Evolutionary conservation across 306 rosid genomes (phyloP).

Genomic region (Casuarina glauca): DNA sequence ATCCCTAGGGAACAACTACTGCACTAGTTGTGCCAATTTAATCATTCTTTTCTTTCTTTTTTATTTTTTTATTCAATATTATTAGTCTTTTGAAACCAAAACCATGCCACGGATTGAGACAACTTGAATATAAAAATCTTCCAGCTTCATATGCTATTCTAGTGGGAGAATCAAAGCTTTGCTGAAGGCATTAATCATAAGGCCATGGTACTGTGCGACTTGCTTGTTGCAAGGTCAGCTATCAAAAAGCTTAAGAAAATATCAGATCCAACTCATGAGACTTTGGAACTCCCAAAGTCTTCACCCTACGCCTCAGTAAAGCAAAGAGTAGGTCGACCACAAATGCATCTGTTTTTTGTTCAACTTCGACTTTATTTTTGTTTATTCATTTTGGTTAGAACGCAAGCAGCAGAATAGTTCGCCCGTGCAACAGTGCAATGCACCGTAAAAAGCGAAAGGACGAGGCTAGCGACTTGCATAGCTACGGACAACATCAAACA

Average conservation of each 20-base stretch:
- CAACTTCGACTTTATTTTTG: no score
- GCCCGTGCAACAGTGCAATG: no score
- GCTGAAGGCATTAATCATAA: neutral
- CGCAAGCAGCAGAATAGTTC: no score
- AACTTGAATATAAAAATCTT: neutral
- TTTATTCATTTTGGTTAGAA: no score
- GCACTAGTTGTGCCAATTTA: no score
- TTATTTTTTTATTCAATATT: neutral
- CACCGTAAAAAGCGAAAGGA: no score
- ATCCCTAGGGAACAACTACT: no score
- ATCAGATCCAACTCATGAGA: neutral
- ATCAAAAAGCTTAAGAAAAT: neutral
- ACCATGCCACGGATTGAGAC: neutral
- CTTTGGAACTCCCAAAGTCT: neutral
- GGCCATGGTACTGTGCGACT: neutral
- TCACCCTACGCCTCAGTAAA: neutral
- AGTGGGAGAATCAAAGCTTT: neutral
- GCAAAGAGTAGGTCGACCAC: neutral
- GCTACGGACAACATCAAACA: no score
- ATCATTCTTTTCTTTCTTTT: neutral
- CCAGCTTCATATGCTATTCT: neutral
- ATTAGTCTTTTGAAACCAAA: neutral
- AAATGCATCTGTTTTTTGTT: neutral
- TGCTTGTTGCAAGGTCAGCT: neutral
- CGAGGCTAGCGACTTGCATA: no score